Conservation (phyloP, 140 eudicot genomes). For the Ambrosia hybrid region DNA sequence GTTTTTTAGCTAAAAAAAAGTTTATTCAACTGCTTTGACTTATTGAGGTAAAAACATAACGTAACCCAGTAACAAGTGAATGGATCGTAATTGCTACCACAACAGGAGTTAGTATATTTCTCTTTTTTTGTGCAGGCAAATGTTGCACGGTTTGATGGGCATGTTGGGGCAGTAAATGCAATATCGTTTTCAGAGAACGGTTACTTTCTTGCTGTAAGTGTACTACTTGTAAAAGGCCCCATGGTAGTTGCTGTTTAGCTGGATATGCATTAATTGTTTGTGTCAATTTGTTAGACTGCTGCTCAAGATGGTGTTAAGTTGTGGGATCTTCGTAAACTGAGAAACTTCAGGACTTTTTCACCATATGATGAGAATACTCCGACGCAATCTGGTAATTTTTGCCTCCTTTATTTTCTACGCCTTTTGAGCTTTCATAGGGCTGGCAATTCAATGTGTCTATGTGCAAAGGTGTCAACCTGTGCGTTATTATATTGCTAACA, state of each 20-base stretch:
- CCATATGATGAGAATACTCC: slow-evolving; percentile 85
- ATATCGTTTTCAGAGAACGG: slow-evolving; percentile 96
- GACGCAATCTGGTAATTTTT: slow-evolving; percentile 68
- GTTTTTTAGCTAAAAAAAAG: not conserved
- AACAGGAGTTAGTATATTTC: not conserved
- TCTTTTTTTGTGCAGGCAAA: slow-evolving; percentile 48
- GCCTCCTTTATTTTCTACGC: not conserved
- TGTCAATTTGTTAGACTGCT: slow-evolving; percentile 63
- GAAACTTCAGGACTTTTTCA: slow-evolving; percentile 81
- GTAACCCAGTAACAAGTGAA: not conserved
- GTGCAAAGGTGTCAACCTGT: too few relatives aligned
- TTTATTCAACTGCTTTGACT: not conserved
- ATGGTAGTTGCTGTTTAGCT: not conserved
- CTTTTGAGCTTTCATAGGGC: too few relatives aligned
- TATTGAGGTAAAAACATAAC: not conserved
- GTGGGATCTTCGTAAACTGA: slow-evolving; percentile 95
- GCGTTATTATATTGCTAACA: too few relatives aligned
- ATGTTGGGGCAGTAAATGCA: slow-evolving; percentile 78
- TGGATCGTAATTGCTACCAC: slow-evolving; percentile 3
- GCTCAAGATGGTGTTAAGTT: slow-evolving; percentile 96
- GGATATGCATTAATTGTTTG: not conserved
- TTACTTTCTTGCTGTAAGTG: slow-evolving; percentile 90
- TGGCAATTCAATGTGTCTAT: too few relatives aligned
- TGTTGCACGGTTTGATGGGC: slow-evolving; percentile 96
- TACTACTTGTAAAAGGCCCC: not conserved